Evolutionary conservation across 2,329 filamentous ascomycete genomes (phyloP).

Genomic region (Penicillium sp.): DNA sequence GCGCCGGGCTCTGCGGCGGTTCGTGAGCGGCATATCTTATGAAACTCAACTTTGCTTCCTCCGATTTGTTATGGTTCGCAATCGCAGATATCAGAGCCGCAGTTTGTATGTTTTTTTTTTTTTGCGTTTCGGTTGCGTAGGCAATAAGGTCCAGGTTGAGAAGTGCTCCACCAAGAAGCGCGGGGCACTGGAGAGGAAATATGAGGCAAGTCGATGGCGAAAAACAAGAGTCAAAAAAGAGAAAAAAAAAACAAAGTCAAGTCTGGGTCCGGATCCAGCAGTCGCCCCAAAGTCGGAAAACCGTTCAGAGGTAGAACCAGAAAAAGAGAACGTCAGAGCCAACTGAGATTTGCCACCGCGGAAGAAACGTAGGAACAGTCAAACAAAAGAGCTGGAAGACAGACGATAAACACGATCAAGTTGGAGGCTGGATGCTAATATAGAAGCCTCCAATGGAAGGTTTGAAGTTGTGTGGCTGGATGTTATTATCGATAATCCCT

Average conservation of each 20-base stretch:
- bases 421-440: neutral
- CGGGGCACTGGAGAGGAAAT: constrained; percentile 7
- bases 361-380: constrained; percentile 14
- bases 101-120: constrained; percentile 12
- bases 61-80: constrained; percentile 5
- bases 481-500: constrained; percentile 32
- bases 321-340: constrained; percentile 24
- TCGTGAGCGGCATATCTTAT: constrained; percentile 42
- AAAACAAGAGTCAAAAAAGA: constrained; percentile 6
- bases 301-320: constrained; percentile 32
- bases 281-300: constrained; percentile 24
- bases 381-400: neutral
- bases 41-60: neutral
- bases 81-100: neutral
- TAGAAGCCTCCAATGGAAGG: neutral
- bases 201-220: constrained; percentile 16
- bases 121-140: constrained; percentile 5
- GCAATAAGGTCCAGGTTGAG: constrained; percentile 8
- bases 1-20: constrained; percentile 47
- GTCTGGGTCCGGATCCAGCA: constrained; percentile 25
- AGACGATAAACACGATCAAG: constrained; percentile 6
- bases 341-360: constrained; percentile 34
- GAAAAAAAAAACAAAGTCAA: constrained; percentile 19
- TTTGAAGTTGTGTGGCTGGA: constrained; percentile 24
- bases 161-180: constrained; percentile 13